Base-by-base conservation (phyloP, 2,329 filamentous ascomycete genomes). In the Dothideomycetidae sp. region DNA sequence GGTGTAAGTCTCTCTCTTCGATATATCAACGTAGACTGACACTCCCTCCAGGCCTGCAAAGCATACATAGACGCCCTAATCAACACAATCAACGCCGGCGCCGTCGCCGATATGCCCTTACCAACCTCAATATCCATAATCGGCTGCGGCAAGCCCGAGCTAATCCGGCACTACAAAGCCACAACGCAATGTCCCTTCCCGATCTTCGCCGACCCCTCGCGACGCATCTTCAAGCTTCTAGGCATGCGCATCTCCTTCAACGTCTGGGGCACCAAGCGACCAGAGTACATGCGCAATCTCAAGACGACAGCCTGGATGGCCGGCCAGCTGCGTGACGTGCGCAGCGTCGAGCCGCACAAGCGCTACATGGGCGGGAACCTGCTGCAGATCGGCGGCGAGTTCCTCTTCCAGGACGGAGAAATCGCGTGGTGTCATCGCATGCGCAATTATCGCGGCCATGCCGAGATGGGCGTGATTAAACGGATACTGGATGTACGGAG, bases 401-500 rank as follows among this genome's bases (percentile, higher is more conserved):
- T 61, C 31, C 31, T 61, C 44, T 59, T 61, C 37, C 53, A 58
- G 21, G 53, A 59, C n/a, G 58, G 55, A 1, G 46, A 55, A 44
- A 54, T 57, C 5, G 46, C 57, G 3, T 61, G 58, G 58, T 60
- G 58, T 40, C 56, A 61, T 48, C 53, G 58, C 10, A 61, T 61
- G 58, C 49, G 47, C 41, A 55, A 57, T 31, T 55, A 51, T 33
- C 46, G 58, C 16, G 50, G 53, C 23, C 58, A 61, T 42, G 50
- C 54, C 5, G 57, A 60, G 40, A 48, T 60, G 16, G 36, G 37
- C 21, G 48, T 52, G 14, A 40, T 61, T 29, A 46, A 55, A 42
- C 48, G 46, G 44, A 29, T 61, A 30, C 40, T 61, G 37, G 57
- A 58, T 42, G 42, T 60, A 31, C 56, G 60, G 31, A 29, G 36